A percentile compares a stretch with the other conserved stretches of the same genome.
phyloP scores from a whole-genome alignment of 768 basidiomycete genomes.

The Lentinula raphanica region DNA sequence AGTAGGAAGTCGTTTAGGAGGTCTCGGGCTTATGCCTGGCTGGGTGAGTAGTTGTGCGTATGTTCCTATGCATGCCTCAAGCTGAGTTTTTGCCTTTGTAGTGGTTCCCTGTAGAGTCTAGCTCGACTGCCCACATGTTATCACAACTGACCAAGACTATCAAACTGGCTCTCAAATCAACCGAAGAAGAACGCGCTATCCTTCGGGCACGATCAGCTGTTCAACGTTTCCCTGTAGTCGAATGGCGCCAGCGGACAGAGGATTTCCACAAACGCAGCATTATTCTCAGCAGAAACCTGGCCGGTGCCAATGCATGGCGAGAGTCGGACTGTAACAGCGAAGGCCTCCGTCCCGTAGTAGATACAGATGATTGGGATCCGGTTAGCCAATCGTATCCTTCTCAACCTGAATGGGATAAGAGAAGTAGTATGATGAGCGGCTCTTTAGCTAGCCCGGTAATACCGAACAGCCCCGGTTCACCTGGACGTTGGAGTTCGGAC shows the following conservation, averaged over 20 bases:
- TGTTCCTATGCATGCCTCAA: too few relatives aligned
- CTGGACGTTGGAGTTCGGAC: constrained; percentile 2
- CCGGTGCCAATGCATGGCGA: constrained; percentile 75
- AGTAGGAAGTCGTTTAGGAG: constrained; percentile 90
- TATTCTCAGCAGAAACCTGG: constrained; percentile 56
- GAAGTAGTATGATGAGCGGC: constrained; percentile 25
- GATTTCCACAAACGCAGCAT: constrained; percentile 92
- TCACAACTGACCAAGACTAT: constrained; percentile 93
- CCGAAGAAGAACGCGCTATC: constrained; percentile 87
- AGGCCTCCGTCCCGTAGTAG: constrained; percentile 45
- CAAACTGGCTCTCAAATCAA: constrained; percentile 89
- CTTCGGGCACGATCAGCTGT: constrained; percentile 93
- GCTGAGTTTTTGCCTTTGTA: constrained; percentile 27
- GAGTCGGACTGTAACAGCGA: constrained; percentile 61
- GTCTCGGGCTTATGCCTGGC: constrained; percentile 95
- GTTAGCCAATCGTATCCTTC: constrained; percentile 44
- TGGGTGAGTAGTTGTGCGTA: constrained; percentile 64
- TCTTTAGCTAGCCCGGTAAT: constrained; percentile 23
- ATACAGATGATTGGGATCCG: constrained; percentile 79
- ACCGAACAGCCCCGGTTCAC: neutral
- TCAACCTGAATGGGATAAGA: constrained; percentile 4
- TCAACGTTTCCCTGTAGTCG: constrained; percentile 95
- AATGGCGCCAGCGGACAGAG: constrained; percentile 95
- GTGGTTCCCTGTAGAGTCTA: constrained; percentile 99
- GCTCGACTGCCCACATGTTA: constrained; percentile 88